Percentiles rank a stretch among this genome's conserved stretches.
Conservation (phyloP, 2,329 filamentous ascomycete species). For the Sporothrix euskadiensis region DNA sequence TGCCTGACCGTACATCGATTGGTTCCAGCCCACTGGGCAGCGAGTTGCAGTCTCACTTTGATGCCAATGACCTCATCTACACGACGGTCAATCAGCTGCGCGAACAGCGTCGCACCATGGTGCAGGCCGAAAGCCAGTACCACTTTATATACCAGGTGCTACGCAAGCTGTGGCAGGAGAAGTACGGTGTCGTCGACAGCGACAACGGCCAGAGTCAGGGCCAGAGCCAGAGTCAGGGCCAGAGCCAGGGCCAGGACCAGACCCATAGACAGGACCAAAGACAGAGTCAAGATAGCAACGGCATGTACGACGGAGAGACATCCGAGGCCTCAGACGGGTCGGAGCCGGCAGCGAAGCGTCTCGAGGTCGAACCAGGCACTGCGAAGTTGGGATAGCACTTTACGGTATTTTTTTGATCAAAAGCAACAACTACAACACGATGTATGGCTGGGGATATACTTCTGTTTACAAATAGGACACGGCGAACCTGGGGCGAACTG, state of each 20-base stretch:
- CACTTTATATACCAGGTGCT: slow-evolving; percentile 86
- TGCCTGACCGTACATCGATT: background rate
- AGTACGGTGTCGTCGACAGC: slow-evolving; percentile 48
- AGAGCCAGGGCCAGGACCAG: background rate
- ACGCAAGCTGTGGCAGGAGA: slow-evolving; percentile 70
- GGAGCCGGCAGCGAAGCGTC: slow-evolving; percentile 55
- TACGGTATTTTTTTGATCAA: background rate
- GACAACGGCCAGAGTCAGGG: slow-evolving; percentile 32
- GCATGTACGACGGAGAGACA: slow-evolving; percentile 33
- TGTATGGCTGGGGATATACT: background rate
- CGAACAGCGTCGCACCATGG: slow-evolving; percentile 91
- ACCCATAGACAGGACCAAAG: background rate
- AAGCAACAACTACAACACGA: background rate
- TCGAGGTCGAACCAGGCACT: slow-evolving; percentile 53
- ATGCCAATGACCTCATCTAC: slow-evolving; percentile 52
- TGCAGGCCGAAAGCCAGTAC: slow-evolving; percentile 84
- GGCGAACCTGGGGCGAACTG: background rate
- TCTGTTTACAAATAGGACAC: background rate
- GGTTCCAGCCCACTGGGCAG: background rate
- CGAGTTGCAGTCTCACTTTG: slow-evolving; percentile 3
- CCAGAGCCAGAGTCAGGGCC: background rate
- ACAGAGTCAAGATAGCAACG: background rate
- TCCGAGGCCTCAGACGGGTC: slow-evolving; percentile 18
- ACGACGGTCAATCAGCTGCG: slow-evolving; percentile 77
- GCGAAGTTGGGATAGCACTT: slow-evolving; percentile 19